Percentiles rank a stretch among this genome's conserved stretches.
Conservation (phyloP, 768 basidiomycete genomes). For the Leucocoprinus birnbaumii region DNA sequence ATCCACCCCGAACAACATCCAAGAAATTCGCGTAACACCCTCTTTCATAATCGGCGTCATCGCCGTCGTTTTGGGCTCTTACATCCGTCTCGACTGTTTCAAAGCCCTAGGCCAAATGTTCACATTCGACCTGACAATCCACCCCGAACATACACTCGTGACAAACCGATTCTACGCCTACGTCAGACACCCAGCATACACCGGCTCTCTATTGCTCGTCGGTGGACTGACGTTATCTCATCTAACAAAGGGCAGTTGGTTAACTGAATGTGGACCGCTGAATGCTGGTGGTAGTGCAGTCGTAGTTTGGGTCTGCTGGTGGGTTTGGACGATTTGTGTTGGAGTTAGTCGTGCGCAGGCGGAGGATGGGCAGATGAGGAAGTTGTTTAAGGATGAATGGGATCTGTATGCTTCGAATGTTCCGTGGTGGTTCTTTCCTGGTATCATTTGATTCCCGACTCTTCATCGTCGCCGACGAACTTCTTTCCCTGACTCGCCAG, state of each 20-base stretch:
- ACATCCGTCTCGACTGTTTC: constrained; percentile 54
- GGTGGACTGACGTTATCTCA: constrained; percentile 44
- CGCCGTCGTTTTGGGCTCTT: constrained; percentile 38
- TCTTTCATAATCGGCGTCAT: constrained; percentile 44
- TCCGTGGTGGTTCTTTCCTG: constrained; percentile 48
- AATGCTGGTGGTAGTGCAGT: constrained; percentile 20
- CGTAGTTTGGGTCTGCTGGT: constrained; percentile 39
- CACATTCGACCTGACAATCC: constrained; percentile 58
- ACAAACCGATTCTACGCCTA: constrained; percentile 47
- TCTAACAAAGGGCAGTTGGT: constrained; percentile 43
- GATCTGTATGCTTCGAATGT: constrained; percentile 42
- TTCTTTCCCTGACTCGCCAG: too few relatives aligned
- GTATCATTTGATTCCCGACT: constrained; percentile 17
- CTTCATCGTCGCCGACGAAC: too few relatives aligned
- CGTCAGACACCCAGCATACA: constrained; percentile 56
- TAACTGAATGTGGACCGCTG: constrained; percentile 39
- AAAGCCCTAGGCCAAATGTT: constrained; percentile 49
- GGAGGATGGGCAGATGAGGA: constrained; percentile 48
- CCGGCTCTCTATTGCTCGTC: constrained; percentile 48
- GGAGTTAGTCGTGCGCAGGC: constrained; percentile 46
- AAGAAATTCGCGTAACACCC: constrained; percentile 36
- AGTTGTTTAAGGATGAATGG: constrained; percentile 45
- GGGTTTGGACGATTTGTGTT: constrained; percentile 47
- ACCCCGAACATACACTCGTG: constrained; percentile 47
- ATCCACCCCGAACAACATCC: constrained; percentile 25